Conservation (phyloP, 148 eudicot genomes). For the Camellia lanceoleosa region DNA sequence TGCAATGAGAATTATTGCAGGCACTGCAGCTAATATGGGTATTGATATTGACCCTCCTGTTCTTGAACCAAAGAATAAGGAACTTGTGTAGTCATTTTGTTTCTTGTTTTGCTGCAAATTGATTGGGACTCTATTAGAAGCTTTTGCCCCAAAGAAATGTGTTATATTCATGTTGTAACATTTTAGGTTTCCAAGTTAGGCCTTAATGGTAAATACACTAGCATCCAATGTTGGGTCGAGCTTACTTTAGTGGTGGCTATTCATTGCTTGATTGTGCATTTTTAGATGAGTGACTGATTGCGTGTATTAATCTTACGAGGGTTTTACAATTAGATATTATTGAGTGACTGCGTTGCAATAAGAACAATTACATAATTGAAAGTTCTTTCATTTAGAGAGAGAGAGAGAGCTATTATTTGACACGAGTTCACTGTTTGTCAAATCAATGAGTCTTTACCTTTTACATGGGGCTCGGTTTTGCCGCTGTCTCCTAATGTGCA, state of each 20-base stretch:
- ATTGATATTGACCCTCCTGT: constrained; percentile 87
- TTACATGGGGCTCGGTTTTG: too few relatives aligned
- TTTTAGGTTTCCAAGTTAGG: not conserved
- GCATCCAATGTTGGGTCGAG: not conserved
- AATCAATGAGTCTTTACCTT: too few relatives aligned
- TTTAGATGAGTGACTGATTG: not conserved
- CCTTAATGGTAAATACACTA: not conserved
- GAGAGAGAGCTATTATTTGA: too few relatives aligned
- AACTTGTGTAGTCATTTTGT: constrained; percentile 26
- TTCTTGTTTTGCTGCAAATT: not conserved
- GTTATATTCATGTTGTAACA: not conserved
- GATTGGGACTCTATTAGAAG: not conserved
- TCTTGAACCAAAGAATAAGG: constrained; percentile 64
- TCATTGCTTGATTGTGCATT: not conserved
- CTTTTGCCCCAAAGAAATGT: not conserved
- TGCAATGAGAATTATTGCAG: constrained; percentile 96
- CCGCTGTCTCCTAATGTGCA: too few relatives aligned
- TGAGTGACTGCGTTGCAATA: too few relatives aligned
- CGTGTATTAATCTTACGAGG: too few relatives aligned
- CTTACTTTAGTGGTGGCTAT: not conserved
- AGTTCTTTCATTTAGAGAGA: too few relatives aligned
- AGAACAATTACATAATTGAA: too few relatives aligned
- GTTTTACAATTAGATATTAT: too few relatives aligned
- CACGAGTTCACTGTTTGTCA: too few relatives aligned
- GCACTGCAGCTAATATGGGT: constrained; percentile 98